Evolutionary conservation across 2,329 filamentous ascomycete genomes (phyloP), one percentile per base, ranked within the genome.

Genomic region (Gaeumannomyces sp.): DNA sequence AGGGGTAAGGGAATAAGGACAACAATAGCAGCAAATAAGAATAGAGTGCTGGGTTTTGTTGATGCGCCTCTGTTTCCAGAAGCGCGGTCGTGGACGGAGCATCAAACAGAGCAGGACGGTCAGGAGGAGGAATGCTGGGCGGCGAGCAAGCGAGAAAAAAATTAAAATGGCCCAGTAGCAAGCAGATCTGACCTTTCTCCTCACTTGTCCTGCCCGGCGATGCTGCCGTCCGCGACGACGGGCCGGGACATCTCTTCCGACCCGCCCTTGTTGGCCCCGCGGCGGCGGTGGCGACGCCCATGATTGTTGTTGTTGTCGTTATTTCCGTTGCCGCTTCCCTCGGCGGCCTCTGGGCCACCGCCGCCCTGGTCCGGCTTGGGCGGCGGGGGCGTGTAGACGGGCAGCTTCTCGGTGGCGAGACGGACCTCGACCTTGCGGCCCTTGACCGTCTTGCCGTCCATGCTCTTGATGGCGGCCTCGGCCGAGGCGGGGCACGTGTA

Each of bases 181-280:
- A 38, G 35, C 53, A 53, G 27, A 13, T 25, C 31, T 8, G 45
- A 27, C 35, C 61, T 35, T 53, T 38, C 35, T 64, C 22, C 22
- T 29, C 13, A 25, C 31, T 59, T 28, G 3, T 28, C n/a, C 16
- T 14, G 28, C 25, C 29, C 61, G 61, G 4, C 65, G 58, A 31
- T 63, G 61, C 10, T 64, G 57, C 68, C 67, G 16, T 68, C 67
- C 13, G 66, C 68, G 10, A 68, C 65, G 14, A 68, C 61, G 27
- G 65, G 60, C 22, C 29, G 62, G 28, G 29, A 38, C 2, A 5
- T 27, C 22, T 22, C 19, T 22, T 16, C 31, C n/a, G 28, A 57
- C 29, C 31, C 61, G 56, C 28, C 31, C 38, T 59, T 59, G 50
- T 33, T 50, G 61, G 16, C 33, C 28, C 61, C 61, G 61, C 61